These are phyloP conservation scores for Melastoma candidum DNA, from an alignment of 441 rosid species.

Conservation along the genomic window DNA sequence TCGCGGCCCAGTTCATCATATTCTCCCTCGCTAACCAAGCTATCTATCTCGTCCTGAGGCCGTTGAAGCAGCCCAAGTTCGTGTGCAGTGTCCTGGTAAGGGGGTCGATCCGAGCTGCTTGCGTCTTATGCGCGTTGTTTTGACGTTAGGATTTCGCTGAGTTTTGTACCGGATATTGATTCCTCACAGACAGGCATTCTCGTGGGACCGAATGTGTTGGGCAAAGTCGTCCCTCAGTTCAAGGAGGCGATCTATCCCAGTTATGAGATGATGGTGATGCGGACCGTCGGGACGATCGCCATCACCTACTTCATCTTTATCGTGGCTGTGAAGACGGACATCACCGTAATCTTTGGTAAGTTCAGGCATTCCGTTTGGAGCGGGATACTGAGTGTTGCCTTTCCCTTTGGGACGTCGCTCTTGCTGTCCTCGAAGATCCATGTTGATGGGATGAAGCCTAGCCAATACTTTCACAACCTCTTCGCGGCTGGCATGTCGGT, in stretches of 20 bases:
- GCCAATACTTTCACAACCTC: not conserved
- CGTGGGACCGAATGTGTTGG: no score
- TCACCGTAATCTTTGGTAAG: not conserved
- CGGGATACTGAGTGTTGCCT: not conserved
- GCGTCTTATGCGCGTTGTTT: no score
- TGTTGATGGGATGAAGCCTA: no score
- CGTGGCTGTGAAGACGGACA: constrained; percentile 15
- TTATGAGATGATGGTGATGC: not conserved
- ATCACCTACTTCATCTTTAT: constrained; percentile 12
- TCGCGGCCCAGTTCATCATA: constrained; percentile 15
- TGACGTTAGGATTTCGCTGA: no score
- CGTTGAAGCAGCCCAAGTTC: constrained; percentile 19
- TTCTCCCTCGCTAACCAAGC: not conserved
- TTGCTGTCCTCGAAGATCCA: not conserved
- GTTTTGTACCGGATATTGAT: no score
- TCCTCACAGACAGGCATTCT: no score
- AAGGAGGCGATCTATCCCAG: not conserved
- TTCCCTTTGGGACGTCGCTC: not conserved
- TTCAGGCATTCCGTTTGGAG: constrained; percentile 5
- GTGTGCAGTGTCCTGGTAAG: constrained; percentile 27
- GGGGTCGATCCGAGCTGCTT: no score
- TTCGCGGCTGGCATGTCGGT: constrained; percentile 6
- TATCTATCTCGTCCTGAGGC: constrained; percentile 18
- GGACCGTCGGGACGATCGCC: not conserved
- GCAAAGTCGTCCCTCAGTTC: not conserved